Evolutionary conservation across 176 grass and related monocot genomes (phyloP).

Genomic region (Dactylis glomerata): DNA sequence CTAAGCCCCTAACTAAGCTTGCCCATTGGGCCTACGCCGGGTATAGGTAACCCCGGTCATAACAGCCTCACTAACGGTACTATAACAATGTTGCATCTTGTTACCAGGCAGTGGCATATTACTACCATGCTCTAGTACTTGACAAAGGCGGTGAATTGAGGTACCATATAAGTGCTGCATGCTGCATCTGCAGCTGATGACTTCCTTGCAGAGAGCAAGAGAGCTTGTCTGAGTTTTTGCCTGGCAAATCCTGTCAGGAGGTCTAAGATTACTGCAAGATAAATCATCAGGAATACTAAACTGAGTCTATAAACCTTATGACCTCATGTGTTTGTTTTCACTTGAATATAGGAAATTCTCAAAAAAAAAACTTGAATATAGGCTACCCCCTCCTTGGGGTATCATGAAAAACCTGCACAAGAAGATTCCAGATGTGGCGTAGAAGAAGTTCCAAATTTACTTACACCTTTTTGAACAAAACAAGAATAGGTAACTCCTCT

Average conservation of each 20-base stretch:
- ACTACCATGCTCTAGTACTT: conserved; percentile 79
- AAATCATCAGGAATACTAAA: neutral
- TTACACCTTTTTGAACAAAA: conserved; percentile 75
- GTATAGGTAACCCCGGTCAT: too few species aligned
- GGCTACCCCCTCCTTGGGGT: conserved; percentile 81
- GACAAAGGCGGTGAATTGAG: conserved; percentile 67
- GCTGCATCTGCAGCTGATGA: conserved; percentile 84
- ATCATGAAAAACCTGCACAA: conserved; percentile 92
- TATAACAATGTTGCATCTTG: conserved; percentile 10
- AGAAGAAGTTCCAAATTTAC: conserved; percentile 79
- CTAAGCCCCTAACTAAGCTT: too few species aligned
- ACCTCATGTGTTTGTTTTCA: neutral
- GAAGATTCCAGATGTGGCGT: conserved; percentile 79
- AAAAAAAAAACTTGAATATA: too few species aligned
- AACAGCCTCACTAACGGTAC: neutral
- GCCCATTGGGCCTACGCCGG: too few species aligned
- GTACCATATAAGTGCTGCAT: conserved; percentile 69
- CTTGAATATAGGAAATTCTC: too few species aligned
- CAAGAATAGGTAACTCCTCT: conserved; percentile 53
- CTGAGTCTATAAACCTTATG: neutral
- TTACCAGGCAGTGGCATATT: conserved; percentile 78
- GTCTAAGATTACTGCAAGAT: conserved; percentile 20
- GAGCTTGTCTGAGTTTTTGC: conserved; percentile 85
- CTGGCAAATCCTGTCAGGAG: conserved; percentile 79
- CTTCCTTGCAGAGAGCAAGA: conserved; percentile 74